Evolutionary conservation across 306 rosid genomes (phyloP), one percentile per base, ranked within the genome.

Genomic region (Glycine soja): DNA sequence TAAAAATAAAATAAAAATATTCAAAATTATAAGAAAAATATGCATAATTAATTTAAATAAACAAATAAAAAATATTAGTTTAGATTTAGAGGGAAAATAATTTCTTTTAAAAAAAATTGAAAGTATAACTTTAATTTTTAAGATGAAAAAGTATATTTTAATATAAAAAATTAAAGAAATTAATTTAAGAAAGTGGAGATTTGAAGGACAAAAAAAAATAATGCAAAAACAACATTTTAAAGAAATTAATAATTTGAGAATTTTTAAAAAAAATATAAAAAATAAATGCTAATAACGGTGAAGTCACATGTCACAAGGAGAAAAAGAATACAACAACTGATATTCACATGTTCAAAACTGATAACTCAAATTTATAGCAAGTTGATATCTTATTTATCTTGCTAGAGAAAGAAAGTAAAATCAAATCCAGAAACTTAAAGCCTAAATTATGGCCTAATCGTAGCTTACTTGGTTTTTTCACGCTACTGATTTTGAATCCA

Each of bases 401-500:
- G 46, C 76, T 24, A 82, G 48, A 59, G 51, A 66, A 77, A 58
- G 64, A 76, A 76, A 63, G 67, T 75, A 58, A 56, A 74, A 79
- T n/a, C 50, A 81, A 84, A 48, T 72, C 47, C 76, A 71, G n/a
- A 58, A 79, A 47, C 38, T 56, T 65, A 56, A 58, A 34, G 16
- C 63, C 74, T 72, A 62, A 72, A 71, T 38, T 2, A 74, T 59
- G 62, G 66, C 38, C 48, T 74, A 7, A 71, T 34, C 66, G 70
- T 53, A 79, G 83, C 87, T 87, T 85, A 86, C 90, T 56, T 78
- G 73, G 74, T 61, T 72, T 79, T 71, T 62, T 91, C 86, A 91
- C 53, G 86, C 91, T 50, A 82, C 89, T 79, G 87, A 83, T 66
- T 85, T 93, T 51, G 94, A 93, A 80, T 90, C 96, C 73, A 91